Conservation (phyloP, 2,329 filamentous ascomycete genomes). For the Exophiala calicioides region DNA sequence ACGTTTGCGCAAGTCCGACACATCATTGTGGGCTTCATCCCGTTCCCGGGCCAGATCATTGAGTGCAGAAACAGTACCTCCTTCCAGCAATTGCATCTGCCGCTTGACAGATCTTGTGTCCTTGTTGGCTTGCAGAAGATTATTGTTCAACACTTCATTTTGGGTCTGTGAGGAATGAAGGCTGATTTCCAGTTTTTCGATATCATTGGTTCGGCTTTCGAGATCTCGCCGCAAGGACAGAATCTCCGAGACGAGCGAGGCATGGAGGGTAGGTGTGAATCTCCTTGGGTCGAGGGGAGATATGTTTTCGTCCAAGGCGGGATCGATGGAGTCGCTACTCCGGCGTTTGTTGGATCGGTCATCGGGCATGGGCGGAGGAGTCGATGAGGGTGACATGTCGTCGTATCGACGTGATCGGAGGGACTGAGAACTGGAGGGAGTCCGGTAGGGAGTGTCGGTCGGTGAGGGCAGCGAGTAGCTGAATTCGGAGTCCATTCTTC, state of each 20-base stretch:
- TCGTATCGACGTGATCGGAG: conserved; percentile 64
- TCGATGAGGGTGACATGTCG: conserved; percentile 44
- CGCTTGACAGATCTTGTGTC: conserved; percentile 80
- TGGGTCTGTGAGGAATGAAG: conserved; percentile 72
- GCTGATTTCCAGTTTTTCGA: conserved; percentile 77
- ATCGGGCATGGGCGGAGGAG: conserved; percentile 62
- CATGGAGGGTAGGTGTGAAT: conserved; percentile 93
- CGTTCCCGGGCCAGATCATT: conserved; percentile 81
- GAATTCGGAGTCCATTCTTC: conserved; percentile 37
- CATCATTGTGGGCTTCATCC: conserved; percentile 75
- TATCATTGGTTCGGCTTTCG: conserved; percentile 82
- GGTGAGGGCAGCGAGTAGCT: conserved; percentile 67
- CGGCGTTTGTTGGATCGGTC: conserved; percentile 41
- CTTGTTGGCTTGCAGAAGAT: conserved; percentile 64
- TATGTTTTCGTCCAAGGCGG: conserved; percentile 63
- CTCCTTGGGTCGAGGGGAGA: conserved; percentile 81
- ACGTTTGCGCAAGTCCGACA: conserved; percentile 71
- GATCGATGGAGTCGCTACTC: conserved; percentile 39
- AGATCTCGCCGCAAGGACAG: conserved; percentile 82
- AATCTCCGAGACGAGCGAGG: conserved; percentile 92
- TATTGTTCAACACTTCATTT: conserved; percentile 68
- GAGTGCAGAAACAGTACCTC: conserved; percentile 81
- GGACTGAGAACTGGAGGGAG: conserved; percentile 58
- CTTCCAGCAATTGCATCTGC: conserved; percentile 83
- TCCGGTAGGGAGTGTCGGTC: conserved; percentile 70